A percentile compares a stretch with the other conserved stretches of the same genome.
These are phyloP conservation scores for Coriolopsis trogii DNA, from an alignment of 1,284 basidiomycete species.

Conservation along the genomic window DNA sequence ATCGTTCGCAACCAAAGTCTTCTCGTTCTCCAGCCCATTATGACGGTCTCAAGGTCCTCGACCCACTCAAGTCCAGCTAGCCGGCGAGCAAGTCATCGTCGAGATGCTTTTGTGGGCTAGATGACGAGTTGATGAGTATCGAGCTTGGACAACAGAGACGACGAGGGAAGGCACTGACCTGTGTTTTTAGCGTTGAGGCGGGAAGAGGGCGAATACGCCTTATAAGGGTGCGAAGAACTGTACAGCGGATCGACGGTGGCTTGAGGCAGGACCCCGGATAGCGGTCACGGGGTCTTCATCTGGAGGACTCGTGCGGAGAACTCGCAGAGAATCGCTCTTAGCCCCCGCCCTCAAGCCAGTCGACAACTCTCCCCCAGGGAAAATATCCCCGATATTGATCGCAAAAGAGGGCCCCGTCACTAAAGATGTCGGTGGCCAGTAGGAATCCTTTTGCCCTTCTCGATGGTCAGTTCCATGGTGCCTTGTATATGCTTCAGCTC, in stretches of 20 bases:
- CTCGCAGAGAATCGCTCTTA: constrained; percentile 18
- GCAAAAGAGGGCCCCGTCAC: constrained; percentile 59
- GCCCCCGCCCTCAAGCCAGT: constrained; percentile 27
- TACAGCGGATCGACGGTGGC: constrained; percentile 39
- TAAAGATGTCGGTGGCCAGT: constrained; percentile 84
- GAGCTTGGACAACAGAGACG: background rate
- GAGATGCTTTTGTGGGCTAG: constrained; percentile 85
- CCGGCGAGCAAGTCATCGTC: constrained; percentile 75
- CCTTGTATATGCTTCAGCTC: too few relatives aligned
- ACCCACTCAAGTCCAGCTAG: constrained; percentile 66
- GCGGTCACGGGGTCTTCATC: constrained; percentile 30
- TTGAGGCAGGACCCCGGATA: constrained; percentile 32
- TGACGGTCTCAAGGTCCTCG: constrained; percentile 88
- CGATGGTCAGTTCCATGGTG: constrained; percentile 61
- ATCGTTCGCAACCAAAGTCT: constrained; percentile 47
- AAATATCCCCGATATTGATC: constrained; percentile 43
- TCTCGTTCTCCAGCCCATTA: constrained; percentile 71
- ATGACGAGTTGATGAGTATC: constrained; percentile 10
- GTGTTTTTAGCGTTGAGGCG: constrained; percentile 58
- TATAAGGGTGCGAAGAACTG: constrained; percentile 38
- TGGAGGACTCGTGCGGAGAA: constrained; percentile 7
- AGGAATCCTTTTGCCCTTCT: constrained; percentile 82
- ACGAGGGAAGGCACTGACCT: constrained; percentile 45
- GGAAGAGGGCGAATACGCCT: constrained; percentile 7
- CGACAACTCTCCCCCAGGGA: constrained; percentile 32